Conservation (phyloP, 805 yeast genomes). For the Huiozyma naganishii region DNA sequence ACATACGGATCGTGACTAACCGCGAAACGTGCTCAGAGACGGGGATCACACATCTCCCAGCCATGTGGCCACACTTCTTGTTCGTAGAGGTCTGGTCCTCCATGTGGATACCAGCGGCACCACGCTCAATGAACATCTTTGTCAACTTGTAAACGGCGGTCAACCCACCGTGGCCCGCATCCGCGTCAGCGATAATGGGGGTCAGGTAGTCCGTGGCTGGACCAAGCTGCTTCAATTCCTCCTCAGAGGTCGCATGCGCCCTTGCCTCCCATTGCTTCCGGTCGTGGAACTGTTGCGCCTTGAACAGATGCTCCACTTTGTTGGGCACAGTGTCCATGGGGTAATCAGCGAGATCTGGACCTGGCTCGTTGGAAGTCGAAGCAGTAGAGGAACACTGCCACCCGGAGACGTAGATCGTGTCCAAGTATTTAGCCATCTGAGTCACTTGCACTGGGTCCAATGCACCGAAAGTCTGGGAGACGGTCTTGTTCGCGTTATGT, state of each 20-base stretch:
- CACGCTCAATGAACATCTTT: slow-evolving; percentile 91
- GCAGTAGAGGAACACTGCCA: slow-evolving; percentile 99
- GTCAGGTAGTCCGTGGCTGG: slow-evolving; percentile 79
- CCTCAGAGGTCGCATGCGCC: slow-evolving; percentile 40
- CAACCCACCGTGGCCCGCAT: slow-evolving; percentile 98
- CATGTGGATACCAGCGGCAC: slow-evolving; percentile 98
- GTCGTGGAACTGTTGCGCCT: slow-evolving; percentile 95
- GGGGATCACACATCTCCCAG: slow-evolving; percentile 94
- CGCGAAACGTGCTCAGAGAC: slow-evolving; percentile 96
- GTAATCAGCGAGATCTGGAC: slow-evolving; percentile 96
- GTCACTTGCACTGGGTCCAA: slow-evolving; percentile 91
- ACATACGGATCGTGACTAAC: slow-evolving; percentile 84
- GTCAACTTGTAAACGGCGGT: slow-evolving; percentile 94
- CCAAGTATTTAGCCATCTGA: slow-evolving; percentile 94
- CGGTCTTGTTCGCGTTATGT: slow-evolving; percentile 54
- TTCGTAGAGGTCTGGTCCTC: slow-evolving; percentile 99
- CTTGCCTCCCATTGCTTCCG: slow-evolving; percentile 89
- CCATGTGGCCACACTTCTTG: slow-evolving; percentile 98
- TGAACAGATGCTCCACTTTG: slow-evolving; percentile 93
- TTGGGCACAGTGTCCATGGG: slow-evolving; percentile 98
- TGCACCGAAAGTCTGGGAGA: slow-evolving; percentile 89
- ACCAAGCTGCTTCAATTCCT: slow-evolving; percentile 55
- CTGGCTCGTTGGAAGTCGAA: slow-evolving; percentile 93
- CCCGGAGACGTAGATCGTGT: slow-evolving; percentile 87
- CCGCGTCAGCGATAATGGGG: slow-evolving; percentile 95